phyloP scores from a whole-genome alignment of 331 rosid species.

The Quercus phellos region DNA sequence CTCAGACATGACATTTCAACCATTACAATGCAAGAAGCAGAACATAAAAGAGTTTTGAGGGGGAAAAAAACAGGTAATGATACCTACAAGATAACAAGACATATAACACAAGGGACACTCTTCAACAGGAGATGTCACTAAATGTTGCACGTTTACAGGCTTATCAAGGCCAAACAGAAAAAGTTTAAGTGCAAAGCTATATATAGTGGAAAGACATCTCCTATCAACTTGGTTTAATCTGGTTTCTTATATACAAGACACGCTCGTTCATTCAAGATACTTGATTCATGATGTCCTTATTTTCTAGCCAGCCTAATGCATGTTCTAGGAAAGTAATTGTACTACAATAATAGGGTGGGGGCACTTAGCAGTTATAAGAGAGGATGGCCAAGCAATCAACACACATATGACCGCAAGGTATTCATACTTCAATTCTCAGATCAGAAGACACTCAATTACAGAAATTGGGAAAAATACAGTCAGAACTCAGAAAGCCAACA shows the following conservation, averaged over 20 bases:
- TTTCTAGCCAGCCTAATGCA: not conserved
- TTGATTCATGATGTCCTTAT: not conserved
- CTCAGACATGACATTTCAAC: no score
- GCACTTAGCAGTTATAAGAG: not conserved
- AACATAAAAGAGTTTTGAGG: no score
- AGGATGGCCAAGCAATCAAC: constrained; percentile 2
- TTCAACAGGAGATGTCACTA: not conserved
- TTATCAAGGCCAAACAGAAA: not conserved
- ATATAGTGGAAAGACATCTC: not conserved
- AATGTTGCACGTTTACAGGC: not conserved
- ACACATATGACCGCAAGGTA: not conserved
- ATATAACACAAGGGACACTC: not conserved
- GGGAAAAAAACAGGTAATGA: not conserved
- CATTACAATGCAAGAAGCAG: no score
- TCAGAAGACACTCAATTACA: not conserved
- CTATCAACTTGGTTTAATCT: not conserved
- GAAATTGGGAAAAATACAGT: constrained; percentile 4
- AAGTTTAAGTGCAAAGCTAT: not conserved
- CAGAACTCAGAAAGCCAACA: not conserved
- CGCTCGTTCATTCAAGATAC: not conserved
- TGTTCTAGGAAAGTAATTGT: not conserved
- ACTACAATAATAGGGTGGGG: not conserved
- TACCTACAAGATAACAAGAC: not conserved
- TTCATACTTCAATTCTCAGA: not conserved
- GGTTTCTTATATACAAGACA: not conserved